A percentile compares a stretch with the other conserved stretches of the same genome.
Evolutionary conservation across 1,284 basidiomycete species (phyloP).

Genomic region (Limonomyces culmigenus): DNA sequence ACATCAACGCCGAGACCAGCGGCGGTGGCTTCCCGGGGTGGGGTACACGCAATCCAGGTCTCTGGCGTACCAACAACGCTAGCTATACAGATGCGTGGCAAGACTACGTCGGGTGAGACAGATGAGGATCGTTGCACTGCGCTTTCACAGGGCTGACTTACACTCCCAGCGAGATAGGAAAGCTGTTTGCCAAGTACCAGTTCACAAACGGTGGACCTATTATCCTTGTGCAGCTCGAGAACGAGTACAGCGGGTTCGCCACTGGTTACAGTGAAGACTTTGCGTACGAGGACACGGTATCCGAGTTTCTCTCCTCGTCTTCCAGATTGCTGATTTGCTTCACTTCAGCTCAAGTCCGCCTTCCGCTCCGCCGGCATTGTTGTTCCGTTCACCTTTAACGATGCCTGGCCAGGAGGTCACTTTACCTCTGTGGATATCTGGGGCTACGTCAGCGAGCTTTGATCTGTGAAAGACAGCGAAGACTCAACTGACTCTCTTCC

Average conservation of each 20-base stretch:
- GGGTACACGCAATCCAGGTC: constrained; percentile 21
- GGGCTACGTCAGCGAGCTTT: too few species aligned
- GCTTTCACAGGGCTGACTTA: too few species aligned
- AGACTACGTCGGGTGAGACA: constrained; percentile 25
- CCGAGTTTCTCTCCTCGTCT: neutral
- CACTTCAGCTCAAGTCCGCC: neutral
- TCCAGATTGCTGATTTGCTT: neutral
- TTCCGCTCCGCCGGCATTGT: neutral
- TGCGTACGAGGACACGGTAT: constrained; percentile 22
- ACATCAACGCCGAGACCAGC: constrained; percentile 19
- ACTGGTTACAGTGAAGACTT: constrained; percentile 23
- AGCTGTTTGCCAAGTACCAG: neutral
- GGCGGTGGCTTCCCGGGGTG: constrained; percentile 32
- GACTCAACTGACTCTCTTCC: too few species aligned
- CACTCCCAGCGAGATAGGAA: neutral
- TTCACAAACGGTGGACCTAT: constrained; percentile 19
- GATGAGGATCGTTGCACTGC: too few species aligned
- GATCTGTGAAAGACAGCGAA: too few species aligned
- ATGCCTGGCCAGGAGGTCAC: constrained; percentile 19
- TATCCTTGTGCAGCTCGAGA: constrained; percentile 32
- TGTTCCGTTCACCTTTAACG: neutral
- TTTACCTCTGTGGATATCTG: constrained; percentile 26
- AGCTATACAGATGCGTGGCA: constrained; percentile 25
- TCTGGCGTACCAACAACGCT: constrained; percentile 21
- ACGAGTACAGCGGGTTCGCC: constrained; percentile 24